These are phyloP conservation scores for Wickerhamomyces mucosus DNA, from an alignment of 805 yeast genomes.

Conservation along the genomic window DNA sequence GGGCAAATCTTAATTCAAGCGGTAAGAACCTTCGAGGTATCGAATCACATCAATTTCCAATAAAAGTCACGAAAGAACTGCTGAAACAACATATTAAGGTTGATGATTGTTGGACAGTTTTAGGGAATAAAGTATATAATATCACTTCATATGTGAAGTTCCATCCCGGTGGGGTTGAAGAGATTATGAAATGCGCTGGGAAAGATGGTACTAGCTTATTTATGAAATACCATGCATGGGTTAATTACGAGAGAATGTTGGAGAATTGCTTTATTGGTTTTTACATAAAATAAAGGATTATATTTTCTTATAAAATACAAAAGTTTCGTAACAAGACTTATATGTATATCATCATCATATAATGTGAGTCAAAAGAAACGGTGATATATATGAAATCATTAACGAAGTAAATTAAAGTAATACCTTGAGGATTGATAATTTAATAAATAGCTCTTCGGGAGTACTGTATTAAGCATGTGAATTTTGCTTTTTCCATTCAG, in stretches of 20 bases:
- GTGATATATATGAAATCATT: not conserved
- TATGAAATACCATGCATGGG: conserved; percentile 70
- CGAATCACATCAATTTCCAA: conserved; percentile 42
- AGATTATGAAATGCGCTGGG: conserved; percentile 74
- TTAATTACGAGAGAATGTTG: conserved; percentile 73
- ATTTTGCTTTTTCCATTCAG: conserved; percentile 27
- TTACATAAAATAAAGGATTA: conserved; percentile 9
- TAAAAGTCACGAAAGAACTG: conserved; percentile 47
- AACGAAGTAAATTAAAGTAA: not conserved
- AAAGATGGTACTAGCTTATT: conserved; percentile 72
- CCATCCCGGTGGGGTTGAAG: conserved; percentile 90
- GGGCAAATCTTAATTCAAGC: conserved; percentile 55
- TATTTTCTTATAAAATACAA: not conserved
- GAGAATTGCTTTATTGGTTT: conserved; percentile 71
- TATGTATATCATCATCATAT: not conserved
- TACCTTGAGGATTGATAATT: not conserved
- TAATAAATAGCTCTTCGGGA: conserved; percentile 1
- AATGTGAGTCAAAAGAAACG: not conserved
- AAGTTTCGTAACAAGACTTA: not conserved
- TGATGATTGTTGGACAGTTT: conserved; percentile 81
- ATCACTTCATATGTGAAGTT: conserved; percentile 74
- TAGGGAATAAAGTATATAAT: conserved; percentile 76
- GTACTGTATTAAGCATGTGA: not conserved
- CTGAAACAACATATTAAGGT: conserved; percentile 44
- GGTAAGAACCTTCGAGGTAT: conserved; percentile 46